Percentiles rank a stretch among this genome's conserved stretches.
These are phyloP conservation scores for Botrytis galanthina DNA, from an alignment of 2,329 filamentous ascomycete species.

Conservation along the genomic window DNA sequence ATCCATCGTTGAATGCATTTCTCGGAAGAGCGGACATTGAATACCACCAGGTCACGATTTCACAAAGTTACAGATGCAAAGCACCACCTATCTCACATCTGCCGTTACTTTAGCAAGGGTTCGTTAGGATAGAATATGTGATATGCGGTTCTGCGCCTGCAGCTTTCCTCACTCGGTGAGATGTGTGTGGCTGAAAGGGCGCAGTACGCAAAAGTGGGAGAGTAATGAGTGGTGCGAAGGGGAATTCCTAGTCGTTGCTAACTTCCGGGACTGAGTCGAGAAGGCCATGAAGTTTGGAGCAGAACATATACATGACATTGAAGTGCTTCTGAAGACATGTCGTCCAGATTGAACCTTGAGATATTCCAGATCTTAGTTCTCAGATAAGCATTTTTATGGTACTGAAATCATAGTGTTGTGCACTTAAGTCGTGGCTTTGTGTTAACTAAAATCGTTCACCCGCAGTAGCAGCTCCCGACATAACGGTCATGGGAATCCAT, in stretches of 20 bases:
- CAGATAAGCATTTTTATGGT: constrained; percentile 19
- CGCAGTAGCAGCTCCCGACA: constrained; percentile 22
- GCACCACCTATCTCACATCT: constrained; percentile 10
- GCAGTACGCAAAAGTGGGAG: constrained; percentile 19
- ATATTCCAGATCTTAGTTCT: constrained; percentile 20
- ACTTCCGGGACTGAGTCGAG: neutral
- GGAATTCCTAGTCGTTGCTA: neutral
- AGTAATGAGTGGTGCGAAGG: neutral
- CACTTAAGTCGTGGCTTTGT: constrained; percentile 18
- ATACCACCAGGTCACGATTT: constrained; percentile 1
- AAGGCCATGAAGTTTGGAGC: neutral
- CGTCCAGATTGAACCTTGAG: constrained; percentile 16
- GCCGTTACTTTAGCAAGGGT: constrained; percentile 10
- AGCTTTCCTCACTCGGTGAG: constrained; percentile 21
- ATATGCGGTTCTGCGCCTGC: constrained; percentile 18
- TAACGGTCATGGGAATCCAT: constrained; percentile 23
- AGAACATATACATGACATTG: neutral
- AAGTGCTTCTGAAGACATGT: constrained; percentile 9
- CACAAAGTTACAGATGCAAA: constrained; percentile 12
- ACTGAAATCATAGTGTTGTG: constrained; percentile 17
- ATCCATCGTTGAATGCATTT: neutral
- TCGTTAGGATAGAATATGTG: constrained; percentile 13
- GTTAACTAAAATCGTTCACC: constrained; percentile 22
- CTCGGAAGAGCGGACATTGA: constrained; percentile 15
- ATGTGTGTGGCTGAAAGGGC: constrained; percentile 20